phyloP scores from a whole-genome alignment of 2,329 filamentous ascomycete species.

The Neonectria hederae region DNA sequence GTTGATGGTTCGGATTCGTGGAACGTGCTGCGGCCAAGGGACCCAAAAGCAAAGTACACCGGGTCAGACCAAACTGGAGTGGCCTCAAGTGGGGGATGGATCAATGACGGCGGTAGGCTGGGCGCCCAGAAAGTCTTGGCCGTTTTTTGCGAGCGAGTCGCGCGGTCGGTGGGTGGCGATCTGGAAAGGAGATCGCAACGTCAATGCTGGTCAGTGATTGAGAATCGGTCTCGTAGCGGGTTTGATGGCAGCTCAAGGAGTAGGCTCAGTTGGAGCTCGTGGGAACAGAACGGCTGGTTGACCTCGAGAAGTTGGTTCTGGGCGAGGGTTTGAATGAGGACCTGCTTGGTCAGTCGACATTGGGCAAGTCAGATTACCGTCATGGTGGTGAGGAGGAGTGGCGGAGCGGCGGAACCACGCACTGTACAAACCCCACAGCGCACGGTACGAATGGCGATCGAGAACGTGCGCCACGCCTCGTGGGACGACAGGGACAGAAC shows the following conservation, averaged over 20 bases:
- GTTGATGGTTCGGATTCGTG: constrained; percentile 26
- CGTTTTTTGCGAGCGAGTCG: constrained; percentile 7
- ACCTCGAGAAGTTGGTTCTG: background rate
- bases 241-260: background rate
- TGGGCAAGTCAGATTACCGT: constrained; percentile 18
- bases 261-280: background rate
- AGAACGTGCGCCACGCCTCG: constrained; percentile 14
- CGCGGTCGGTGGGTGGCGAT: constrained; percentile 9
- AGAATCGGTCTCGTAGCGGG: background rate
- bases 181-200: background rate
- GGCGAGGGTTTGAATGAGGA: constrained; percentile 9
- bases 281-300: background rate
- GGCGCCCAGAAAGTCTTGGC: constrained; percentile 25
- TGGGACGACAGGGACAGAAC: constrained; percentile 5
- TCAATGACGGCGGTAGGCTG: constrained; percentile 26
- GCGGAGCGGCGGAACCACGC: background rate
- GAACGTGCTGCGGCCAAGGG: constrained; percentile 29
- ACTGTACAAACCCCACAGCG: constrained; percentile 7
- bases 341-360: constrained; percentile 15
- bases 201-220: background rate
- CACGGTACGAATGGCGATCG: constrained; percentile 10
- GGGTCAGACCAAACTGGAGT: constrained; percentile 8
- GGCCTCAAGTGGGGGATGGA: constrained; percentile 22
- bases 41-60: constrained; percentile 16
- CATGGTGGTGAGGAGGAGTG: constrained; percentile 5